phyloP scores from a whole-genome alignment of 2,329 filamentous ascomycete species.

The Leptoxyphium fumago region DNA sequence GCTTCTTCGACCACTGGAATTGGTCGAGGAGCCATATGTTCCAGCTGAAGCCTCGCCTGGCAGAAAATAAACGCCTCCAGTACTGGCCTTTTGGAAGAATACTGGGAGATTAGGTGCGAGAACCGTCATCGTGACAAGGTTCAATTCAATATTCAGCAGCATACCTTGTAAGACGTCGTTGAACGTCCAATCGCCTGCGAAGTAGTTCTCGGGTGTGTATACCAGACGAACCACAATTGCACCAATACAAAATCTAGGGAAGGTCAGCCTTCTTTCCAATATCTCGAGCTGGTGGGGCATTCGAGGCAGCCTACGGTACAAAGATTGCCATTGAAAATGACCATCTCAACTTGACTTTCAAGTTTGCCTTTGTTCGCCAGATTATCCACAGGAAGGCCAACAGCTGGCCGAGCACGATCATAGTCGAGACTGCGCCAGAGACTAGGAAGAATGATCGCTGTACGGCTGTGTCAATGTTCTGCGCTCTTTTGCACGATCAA shows the following conservation, averaged over 20 bases:
- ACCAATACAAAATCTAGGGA: neutral
- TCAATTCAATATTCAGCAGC: conserved; percentile 1
- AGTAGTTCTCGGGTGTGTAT: conserved; percentile 1
- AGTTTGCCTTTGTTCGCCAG: conserved; percentile 1
- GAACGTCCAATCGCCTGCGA: conserved; percentile 2
- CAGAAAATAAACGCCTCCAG: conserved; percentile 3
- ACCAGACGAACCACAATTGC: conserved; percentile 1
- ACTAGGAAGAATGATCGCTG: neutral
- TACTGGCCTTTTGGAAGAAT: conserved; percentile 7
- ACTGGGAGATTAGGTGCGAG: conserved; percentile 1
- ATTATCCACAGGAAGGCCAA: conserved; percentile 3
- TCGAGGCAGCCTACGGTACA: conserved; percentile 1
- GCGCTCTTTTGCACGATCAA: too few species aligned
- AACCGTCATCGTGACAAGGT: conserved; percentile 1
- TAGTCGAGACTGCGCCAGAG: neutral
- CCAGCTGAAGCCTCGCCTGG: neutral
- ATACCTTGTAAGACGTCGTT: conserved; percentile 1
- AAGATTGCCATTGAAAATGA: conserved; percentile 3
- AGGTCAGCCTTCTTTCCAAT: neutral
- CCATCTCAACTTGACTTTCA: conserved; percentile 1
- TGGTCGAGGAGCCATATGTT: conserved; percentile 1
- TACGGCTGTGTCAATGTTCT: too few species aligned
- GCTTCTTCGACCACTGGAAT: neutral
- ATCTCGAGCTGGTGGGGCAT: too few species aligned
- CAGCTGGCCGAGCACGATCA: conserved; percentile 1